Evolutionary conservation across 2,329 filamentous ascomycete species (phyloP).

Genomic region (Claviceps sorghi): DNA sequence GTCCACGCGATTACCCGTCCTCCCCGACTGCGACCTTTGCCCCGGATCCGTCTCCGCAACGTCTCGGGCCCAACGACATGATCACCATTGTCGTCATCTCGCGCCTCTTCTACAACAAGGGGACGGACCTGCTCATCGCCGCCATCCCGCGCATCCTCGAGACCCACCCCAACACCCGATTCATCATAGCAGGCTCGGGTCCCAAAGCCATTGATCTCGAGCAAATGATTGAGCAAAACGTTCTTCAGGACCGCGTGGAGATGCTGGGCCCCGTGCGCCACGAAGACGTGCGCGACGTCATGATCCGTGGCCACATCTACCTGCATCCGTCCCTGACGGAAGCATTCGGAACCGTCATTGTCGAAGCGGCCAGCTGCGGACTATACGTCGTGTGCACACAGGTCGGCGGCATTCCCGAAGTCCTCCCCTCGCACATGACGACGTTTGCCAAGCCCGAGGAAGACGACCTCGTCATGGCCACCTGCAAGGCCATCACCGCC

Average conservation of each 20-base stretch:
- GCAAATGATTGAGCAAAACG: slow-evolving; percentile 93
- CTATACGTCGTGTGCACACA: slow-evolving; percentile 94
- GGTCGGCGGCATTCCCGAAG: slow-evolving; percentile 92
- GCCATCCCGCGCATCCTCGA: slow-evolving; percentile 86
- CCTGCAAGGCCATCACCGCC: slow-evolving; percentile 74
- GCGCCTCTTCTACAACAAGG: slow-evolving; percentile 96
- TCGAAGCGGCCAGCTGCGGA: slow-evolving; percentile 90
- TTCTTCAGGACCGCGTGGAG: slow-evolving; percentile 83
- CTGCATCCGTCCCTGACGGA: slow-evolving; percentile 90
- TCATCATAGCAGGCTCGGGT: slow-evolving; percentile 90
- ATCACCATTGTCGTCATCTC: slow-evolving; percentile 97
- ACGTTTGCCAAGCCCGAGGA: slow-evolving; percentile 95
- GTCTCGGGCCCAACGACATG: slow-evolving; percentile 65
- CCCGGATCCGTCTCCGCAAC: slow-evolving; percentile 42
- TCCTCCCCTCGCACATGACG: slow-evolving; percentile 91
- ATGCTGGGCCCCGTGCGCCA: slow-evolving; percentile 86
- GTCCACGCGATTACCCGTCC: slow-evolving; percentile 39
- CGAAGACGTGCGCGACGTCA: slow-evolving; percentile 92
- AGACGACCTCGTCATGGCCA: slow-evolving; percentile 82
- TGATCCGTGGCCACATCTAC: slow-evolving; percentile 94
- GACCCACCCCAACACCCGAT: slow-evolving; percentile 80
- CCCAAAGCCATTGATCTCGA: slow-evolving; percentile 96
- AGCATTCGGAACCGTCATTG: slow-evolving; percentile 94
- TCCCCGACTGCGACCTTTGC: slow-evolving; percentile 20
- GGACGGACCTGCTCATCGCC: slow-evolving; percentile 90